Evolutionary conservation across 208 protist genomes (phyloP).

Genomic region (Crithidia fasciculata): DNA sequence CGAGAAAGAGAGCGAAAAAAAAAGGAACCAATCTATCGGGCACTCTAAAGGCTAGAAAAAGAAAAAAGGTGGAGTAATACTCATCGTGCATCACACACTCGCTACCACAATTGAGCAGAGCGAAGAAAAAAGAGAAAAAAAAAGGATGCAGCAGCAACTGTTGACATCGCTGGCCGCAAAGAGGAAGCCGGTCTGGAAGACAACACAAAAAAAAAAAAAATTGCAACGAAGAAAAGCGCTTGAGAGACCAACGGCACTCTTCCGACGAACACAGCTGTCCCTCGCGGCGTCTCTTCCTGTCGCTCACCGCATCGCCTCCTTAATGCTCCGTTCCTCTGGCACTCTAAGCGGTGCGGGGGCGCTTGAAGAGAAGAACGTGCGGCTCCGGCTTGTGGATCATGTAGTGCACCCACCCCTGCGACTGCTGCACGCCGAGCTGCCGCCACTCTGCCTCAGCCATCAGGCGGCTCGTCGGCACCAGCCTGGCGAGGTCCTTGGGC

Average conservation of each 20-base stretch:
- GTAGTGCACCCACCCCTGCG: constrained; percentile 97
- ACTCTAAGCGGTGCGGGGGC: constrained; percentile 54
- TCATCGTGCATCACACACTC: too few relatives aligned
- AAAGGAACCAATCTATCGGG: not conserved
- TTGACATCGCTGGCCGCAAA: not conserved
- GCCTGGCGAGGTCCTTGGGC: constrained; percentile 94
- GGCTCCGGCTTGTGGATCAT: constrained; percentile 97
- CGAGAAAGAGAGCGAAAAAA: not conserved
- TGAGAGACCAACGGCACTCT: too few relatives aligned
- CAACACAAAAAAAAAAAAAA: not conserved
- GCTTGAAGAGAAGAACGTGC: constrained; percentile 96
- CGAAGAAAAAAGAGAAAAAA: constrained; percentile 5
- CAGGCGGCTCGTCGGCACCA: constrained; percentile 90
- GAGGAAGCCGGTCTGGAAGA: not conserved
- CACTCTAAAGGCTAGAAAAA: not conserved
- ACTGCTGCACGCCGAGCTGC: constrained; percentile 97
- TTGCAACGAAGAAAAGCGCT: not conserved
- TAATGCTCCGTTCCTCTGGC: too few relatives aligned
- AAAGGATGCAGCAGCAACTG: not conserved
- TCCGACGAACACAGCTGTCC: too few relatives aligned
- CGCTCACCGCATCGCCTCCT: too few relatives aligned
- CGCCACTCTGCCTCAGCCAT: constrained; percentile 98
- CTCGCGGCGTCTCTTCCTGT: too few relatives aligned
- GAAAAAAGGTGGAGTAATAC: not conserved
- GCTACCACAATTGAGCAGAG: not conserved